phyloP scores from a whole-genome alignment of 495 filamentous ascomycete genomes.

The Amorphotheca resinae region DNA sequence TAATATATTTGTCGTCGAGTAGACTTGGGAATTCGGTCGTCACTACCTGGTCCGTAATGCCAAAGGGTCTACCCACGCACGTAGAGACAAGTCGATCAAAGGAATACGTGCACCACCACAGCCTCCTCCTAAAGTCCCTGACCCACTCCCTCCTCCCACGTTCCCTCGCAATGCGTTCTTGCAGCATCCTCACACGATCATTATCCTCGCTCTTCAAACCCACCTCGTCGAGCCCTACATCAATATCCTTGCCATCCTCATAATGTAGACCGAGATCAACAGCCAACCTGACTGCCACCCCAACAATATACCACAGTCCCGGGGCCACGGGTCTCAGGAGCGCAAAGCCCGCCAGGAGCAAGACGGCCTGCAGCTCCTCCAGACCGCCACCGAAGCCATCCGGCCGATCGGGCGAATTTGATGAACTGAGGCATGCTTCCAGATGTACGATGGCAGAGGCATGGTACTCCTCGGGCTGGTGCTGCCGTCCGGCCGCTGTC shows the following conservation, averaged over 20 bases:
- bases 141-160: constrained; percentile 73
- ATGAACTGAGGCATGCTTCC: constrained; percentile 70
- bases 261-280: constrained; percentile 90
- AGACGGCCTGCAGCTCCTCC: constrained; percentile 84
- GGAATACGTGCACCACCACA: constrained; percentile 97
- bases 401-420: constrained; percentile 37
- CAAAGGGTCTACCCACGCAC: constrained; percentile 86
- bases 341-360: constrained; percentile 84
- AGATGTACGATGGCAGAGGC: constrained; percentile 85
- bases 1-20: constrained; percentile 81
- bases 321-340: constrained; percentile 82
- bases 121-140: constrained; percentile 69
- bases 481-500: constrained; percentile 37
- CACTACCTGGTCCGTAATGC: constrained; percentile 85
- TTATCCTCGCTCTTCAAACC: constrained; percentile 16
- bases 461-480: constrained; percentile 91
- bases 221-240: constrained; percentile 22
- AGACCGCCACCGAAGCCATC: constrained; percentile 63
- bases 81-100: constrained; percentile 85
- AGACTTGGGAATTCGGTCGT: constrained; percentile 88
- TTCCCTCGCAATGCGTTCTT: constrained; percentile 31
- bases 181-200: constrained; percentile 19
- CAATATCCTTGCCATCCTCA: constrained; percentile 70
- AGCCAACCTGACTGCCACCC: constrained; percentile 78
- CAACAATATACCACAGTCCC: constrained; percentile 93